Percentiles rank a stretch among this genome's conserved stretches.
phyloP scores from a whole-genome alignment of 345 rosid genomes.

The Kernera saxatilis region DNA sequence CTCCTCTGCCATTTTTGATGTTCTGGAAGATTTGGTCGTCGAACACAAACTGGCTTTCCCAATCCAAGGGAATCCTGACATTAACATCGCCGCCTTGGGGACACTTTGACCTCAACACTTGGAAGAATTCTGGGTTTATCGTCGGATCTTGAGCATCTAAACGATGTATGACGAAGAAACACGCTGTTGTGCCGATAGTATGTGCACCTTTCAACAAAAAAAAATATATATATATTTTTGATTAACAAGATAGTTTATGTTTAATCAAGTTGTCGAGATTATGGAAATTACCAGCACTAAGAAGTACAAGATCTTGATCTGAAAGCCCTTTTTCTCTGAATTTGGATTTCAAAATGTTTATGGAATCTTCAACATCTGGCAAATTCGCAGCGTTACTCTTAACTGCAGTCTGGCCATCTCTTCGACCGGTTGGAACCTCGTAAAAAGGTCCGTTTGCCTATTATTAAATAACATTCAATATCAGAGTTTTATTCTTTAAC shows the following conservation, averaged over 20 bases:
- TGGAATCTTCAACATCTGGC: constrained; percentile 39
- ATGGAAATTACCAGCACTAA: constrained; percentile 39
- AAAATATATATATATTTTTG: not conserved
- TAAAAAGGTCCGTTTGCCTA: constrained; percentile 47
- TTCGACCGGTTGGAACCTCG: constrained; percentile 57
- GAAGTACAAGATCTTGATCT: constrained; percentile 43
- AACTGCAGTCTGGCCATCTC: constrained; percentile 50
- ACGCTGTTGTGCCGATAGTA: constrained; percentile 52
- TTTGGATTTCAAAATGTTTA: constrained; percentile 33
- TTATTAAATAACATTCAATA: not conserved
- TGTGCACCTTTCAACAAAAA: constrained; percentile 41
- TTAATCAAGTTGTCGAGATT: not conserved
- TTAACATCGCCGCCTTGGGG: constrained; percentile 27
- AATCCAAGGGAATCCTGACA: constrained; percentile 37
- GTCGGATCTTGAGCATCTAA: constrained; percentile 47
- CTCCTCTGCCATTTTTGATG: constrained; percentile 38
- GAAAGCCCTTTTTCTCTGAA: constrained; percentile 46
- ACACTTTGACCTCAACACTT: constrained; percentile 20
- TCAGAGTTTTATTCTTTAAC: not conserved
- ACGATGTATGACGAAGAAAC: constrained; percentile 43
- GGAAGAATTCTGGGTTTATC: constrained; percentile 27
- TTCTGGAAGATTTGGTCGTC: constrained; percentile 36
- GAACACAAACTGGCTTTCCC: constrained; percentile 36
- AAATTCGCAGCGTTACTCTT: constrained; percentile 30
- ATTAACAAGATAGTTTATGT: not conserved